Evolutionary conservation across 768 basidiomycete species (phyloP), one percentile per base, ranked within the genome.

Genomic region (Crassisporium funariophilum): DNA sequence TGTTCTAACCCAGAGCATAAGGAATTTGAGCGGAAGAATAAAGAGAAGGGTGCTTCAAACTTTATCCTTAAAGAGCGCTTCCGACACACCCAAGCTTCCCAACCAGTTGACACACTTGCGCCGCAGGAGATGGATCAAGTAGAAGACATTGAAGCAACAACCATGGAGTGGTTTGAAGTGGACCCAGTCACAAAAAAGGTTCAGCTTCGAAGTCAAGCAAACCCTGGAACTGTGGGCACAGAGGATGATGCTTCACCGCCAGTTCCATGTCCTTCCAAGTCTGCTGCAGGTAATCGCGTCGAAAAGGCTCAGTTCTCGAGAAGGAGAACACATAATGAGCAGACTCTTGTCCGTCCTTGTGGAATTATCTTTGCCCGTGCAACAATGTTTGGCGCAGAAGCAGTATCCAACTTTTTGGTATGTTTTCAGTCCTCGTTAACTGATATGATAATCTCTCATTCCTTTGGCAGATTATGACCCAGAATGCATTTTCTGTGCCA

Each of bases 271-370:
- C 24, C 16, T 20, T 41, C 19, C 9, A 56, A 56, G 24, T 23
- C 47, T 0, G 41, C 42, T 6, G 20, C 41, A 17, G 57, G 57
- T 0, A 58, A 58, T 33, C 29, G 39, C 20, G 35, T 21, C 8
- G 22, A 40, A 12, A 50, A 46, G 22, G 49, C 49, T 3, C 20
- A 40, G 4, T 59, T 59, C 47, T 38, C 42, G 10, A 46, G 50
- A 2, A 39, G 52, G 22, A 42, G 53, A 11, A 61, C 57, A 8
- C 59, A 61, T 25, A 61, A 58, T 43, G 55, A 58, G 45, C 57
- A 61, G 39, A 22, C 49, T 2, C 19, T 61, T 21, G 53, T 58
- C 1, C 31, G 47, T 20, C 42, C 45, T 17, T 58, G 55, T 51
- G 57, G 55, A 7, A 41, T 61, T 5, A 53, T 61, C 25, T 11